phyloP scores from a whole-genome alignment of 2,329 filamentous ascomycete genomes.

The Trichoderma asperellum region DNA sequence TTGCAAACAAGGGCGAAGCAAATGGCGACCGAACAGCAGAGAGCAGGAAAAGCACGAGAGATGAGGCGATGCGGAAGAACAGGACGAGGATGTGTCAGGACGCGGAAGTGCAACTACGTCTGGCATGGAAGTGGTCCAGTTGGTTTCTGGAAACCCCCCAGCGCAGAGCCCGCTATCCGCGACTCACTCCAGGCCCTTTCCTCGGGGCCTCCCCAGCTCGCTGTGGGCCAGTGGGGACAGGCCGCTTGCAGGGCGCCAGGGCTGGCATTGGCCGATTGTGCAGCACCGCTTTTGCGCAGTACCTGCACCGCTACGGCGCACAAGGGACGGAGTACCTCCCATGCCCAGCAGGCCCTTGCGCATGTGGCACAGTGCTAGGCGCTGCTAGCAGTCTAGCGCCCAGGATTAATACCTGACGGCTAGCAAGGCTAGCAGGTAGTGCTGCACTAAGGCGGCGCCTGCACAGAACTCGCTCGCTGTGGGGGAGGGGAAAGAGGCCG shows the following conservation, averaged over 20 bases:
- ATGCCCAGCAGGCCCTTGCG: not conserved
- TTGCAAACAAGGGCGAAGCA: constrained; percentile 2
- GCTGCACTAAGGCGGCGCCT: constrained; percentile 22
- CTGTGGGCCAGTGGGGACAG: constrained; percentile 28
- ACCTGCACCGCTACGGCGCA: not conserved
- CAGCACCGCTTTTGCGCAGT: constrained; percentile 4
- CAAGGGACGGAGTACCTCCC: not conserved
- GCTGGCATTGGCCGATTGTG: constrained; percentile 3
- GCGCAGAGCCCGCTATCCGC: constrained; percentile 21
- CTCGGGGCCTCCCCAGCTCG: constrained; percentile 15
- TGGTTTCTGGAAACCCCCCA: constrained; percentile 28
- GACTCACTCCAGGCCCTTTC: constrained; percentile 17
- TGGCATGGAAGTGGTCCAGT: constrained; percentile 9
- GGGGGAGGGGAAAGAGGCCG: constrained; percentile 17
- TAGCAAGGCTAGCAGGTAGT: constrained; percentile 21
- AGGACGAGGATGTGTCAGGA: constrained; percentile 16
- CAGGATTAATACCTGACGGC: not conserved
- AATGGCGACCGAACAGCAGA: not conserved
- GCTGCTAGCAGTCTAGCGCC: constrained; percentile 17
- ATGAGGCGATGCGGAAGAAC: not conserved
- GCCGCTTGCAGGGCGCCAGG: constrained; percentile 20
- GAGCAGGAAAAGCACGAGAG: not conserved
- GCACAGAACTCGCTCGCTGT: constrained; percentile 17
- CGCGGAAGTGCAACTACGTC: constrained; percentile 23
- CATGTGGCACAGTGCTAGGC: constrained; percentile 3